Percentiles rank a stretch among this genome's conserved stretches.
These are phyloP conservation scores for Dioscorea zingiberensis DNA, from an alignment of 106 monocot species.

Conservation along the genomic window DNA sequence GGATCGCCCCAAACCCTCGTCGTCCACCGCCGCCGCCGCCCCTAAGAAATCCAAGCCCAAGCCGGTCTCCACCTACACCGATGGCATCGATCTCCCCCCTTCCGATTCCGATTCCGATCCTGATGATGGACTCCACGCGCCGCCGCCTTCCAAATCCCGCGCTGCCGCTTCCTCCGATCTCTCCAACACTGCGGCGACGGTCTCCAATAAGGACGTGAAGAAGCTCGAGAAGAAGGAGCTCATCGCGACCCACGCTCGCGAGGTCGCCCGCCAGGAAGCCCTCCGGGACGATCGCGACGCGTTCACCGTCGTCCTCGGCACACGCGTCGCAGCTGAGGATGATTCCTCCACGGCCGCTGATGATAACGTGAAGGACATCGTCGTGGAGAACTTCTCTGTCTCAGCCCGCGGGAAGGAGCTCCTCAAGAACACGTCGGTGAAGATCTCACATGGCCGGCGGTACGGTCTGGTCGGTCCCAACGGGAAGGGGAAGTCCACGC, in stretches of 20 bases:
- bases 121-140: not conserved
- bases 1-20: slow-evolving; percentile 25
- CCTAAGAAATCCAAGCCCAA: slow-evolving; percentile 24
- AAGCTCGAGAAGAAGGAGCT: slow-evolving; percentile 71
- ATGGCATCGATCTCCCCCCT: slow-evolving; percentile 64
- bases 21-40: slow-evolving; percentile 12
- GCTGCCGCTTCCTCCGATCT: slow-evolving; percentile 14
- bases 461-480: slow-evolving; percentile 81
- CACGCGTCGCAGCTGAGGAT: slow-evolving; percentile 20
- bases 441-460: slow-evolving; percentile 58
- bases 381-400: slow-evolving; percentile 69
- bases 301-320: slow-evolving; percentile 57
- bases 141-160: not conserved
- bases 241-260: slow-evolving; percentile 25
- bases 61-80: slow-evolving; percentile 41
- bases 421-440: slow-evolving; percentile 60
- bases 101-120: slow-evolving; percentile 57
- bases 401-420: slow-evolving; percentile 72
- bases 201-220: slow-evolving; percentile 57
- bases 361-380: slow-evolving; percentile 56
- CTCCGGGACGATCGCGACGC: slow-evolving; percentile 67
- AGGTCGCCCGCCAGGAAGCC: slow-evolving; percentile 45
- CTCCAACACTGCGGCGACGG: slow-evolving; percentile 10
- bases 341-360: slow-evolving; percentile 25
- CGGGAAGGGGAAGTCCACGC: slow-evolving; percentile 70